phyloP scores from a whole-genome alignment of 768 basidiomycete genomes.

The Erythrobasidium yunnanense region DNA sequence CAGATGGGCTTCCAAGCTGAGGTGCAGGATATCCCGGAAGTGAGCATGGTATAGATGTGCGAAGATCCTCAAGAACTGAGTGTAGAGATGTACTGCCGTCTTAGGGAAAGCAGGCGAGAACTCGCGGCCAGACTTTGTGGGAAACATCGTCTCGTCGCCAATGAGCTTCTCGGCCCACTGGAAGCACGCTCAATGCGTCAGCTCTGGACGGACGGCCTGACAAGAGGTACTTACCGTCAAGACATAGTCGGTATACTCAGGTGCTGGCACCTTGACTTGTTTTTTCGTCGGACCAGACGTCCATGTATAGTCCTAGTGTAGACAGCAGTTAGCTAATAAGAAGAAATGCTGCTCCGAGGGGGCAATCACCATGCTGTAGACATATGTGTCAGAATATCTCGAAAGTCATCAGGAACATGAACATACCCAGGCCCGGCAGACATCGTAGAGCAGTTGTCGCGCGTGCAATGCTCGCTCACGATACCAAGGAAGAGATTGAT shows the following conservation, averaged over 20 bases:
- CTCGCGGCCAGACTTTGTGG: conserved; percentile 82
- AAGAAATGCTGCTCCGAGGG: conserved; percentile 47
- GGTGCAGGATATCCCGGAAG: conserved; percentile 70
- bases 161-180: conserved; percentile 78
- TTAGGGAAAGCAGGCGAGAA: conserved; percentile 81
- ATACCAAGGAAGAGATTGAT: conserved; percentile 94
- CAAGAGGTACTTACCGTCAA: conserved; percentile 51
- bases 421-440: conserved; percentile 72
- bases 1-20: conserved; percentile 64
- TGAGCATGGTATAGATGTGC: conserved; percentile 96
- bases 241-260: conserved; percentile 94
- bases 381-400: no score
- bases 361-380: background rate
- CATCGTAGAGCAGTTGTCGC: conserved; percentile 83
- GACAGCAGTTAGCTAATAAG: background rate
- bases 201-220: no score
- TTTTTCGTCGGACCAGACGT: conserved; percentile 73
- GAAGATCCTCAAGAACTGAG: conserved; percentile 90
- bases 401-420: no score
- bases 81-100: conserved; percentile 82
- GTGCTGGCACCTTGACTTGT: conserved; percentile 74
- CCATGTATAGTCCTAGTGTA: conserved; percentile 67
- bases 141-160: conserved; percentile 88
- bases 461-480: conserved; percentile 82
- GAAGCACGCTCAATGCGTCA: no score